These are phyloP conservation scores for Cryptococcus sp. DNA, from an alignment of 1,284 basidiomycete species.

Conservation along the genomic window DNA sequence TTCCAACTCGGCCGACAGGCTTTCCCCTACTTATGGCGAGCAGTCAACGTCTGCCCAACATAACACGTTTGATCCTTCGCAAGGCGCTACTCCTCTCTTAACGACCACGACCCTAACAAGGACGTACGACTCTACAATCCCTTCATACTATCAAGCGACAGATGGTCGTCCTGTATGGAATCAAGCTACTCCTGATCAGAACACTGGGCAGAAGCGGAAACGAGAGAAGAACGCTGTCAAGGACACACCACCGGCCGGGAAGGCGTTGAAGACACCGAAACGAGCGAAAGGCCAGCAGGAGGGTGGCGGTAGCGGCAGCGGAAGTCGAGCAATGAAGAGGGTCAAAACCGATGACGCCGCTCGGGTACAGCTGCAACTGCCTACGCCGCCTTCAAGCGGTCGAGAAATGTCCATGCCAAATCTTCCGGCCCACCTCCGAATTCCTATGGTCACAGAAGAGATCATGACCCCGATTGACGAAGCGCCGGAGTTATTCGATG, in stretches of 20 bases:
- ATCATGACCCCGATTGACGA: conserved; percentile 21
- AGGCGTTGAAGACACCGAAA: conserved; percentile 30
- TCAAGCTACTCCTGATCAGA: conserved; percentile 15
- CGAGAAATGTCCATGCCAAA: conserved; percentile 14
- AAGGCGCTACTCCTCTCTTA: conserved; percentile 16
- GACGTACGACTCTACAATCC: conserved; percentile 33
- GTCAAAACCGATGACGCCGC: conserved; percentile 16
- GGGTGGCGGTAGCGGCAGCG: conserved; percentile 8
- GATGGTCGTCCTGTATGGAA: conserved; percentile 19
- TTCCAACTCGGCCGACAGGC: conserved; percentile 1
- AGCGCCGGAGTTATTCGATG: conserved; percentile 9
- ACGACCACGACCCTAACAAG: conserved; percentile 23
- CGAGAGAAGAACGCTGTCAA: conserved; percentile 13
- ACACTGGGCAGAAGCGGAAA: conserved; percentile 14
- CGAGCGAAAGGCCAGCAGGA: conserved; percentile 18
- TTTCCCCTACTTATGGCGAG: conserved; percentile 16
- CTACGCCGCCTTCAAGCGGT: conserved; percentile 29
- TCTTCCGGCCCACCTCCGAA: conserved; percentile 15
- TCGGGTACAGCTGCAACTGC: conserved; percentile 17
- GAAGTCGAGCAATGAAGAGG: conserved; percentile 19
- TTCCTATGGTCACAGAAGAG: conserved; percentile 7
- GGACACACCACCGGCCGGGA: conserved; percentile 13
- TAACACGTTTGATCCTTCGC: conserved; percentile 3
- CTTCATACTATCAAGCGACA: conserved; percentile 31
- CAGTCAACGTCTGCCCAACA: conserved; percentile 12